Evolutionary conservation across 345 rosid genomes (phyloP), one percentile per base, ranked within the genome.

Genomic region (Noccaea caerulescens): DNA sequence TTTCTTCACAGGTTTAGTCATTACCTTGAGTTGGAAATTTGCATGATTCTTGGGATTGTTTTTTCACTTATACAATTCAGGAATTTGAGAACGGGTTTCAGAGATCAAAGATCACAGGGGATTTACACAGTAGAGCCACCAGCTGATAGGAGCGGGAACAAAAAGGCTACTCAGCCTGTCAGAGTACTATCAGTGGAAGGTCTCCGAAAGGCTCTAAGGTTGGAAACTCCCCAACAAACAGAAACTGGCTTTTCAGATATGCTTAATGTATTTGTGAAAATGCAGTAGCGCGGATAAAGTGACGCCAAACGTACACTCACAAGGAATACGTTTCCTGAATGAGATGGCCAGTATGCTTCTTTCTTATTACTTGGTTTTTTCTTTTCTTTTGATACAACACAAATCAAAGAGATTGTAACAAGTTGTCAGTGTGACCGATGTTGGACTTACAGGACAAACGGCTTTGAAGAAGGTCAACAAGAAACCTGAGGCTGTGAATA

Each of bases 251-350:
- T 60, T 44, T 12, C 66, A n/a, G 39, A 27, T 27, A 10, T 42
- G 38, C 59, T 12, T 18, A 14, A 34, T 9, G 32, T 37, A 30
- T 16, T 53, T 66, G 39, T 66, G 67, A 42, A 1, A 41, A 50
- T 69, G 69, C 88, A 93, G 97, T 63, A 87, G 86, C 9, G 96
- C 90, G 20, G 91, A 84, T 76, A 88, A 88, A 81, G 97, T 91
- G 82, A 94, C 95, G 13, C 88, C 97, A 67, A 89, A 84, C 62
- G 37, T 81, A 64, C 83, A 86, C 77, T 91, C 97, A 13, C 99
- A 94, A 67, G 99, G 99, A 53, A 78, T 94, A 74, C 85, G 96
- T 69, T 89, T 89, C 81, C 95, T 93, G 47, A 88, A 80, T 63
- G 88, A 90, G 80, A 80, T 91, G 62, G 81, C 94, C 83, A 89